These are phyloP conservation scores for Claviceps pazoutovae DNA, from an alignment of 2,329 filamentous ascomycete genomes.

Conservation along the genomic window DNA sequence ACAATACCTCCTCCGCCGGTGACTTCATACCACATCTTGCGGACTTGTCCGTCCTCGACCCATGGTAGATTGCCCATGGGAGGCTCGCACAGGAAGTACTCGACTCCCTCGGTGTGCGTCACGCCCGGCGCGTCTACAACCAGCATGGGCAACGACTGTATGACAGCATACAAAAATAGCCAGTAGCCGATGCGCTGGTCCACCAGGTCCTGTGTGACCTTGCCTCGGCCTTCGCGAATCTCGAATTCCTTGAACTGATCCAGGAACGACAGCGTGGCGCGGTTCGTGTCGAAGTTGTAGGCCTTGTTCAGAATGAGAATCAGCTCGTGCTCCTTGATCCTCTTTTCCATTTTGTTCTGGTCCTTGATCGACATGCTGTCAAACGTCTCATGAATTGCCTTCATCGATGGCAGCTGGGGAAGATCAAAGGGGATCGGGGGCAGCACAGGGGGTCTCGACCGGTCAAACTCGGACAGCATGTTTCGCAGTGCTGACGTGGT, in stretches of 20 bases:
- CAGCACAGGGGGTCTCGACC: conserved; percentile 74
- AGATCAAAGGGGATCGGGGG: conserved; percentile 86
- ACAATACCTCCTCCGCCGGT: conserved; percentile 47
- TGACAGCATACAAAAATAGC: conserved; percentile 67
- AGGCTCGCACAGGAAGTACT: conserved; percentile 71
- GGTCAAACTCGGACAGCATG: conserved; percentile 77
- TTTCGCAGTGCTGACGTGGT: conserved; percentile 58
- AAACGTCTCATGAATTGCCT: conserved; percentile 50
- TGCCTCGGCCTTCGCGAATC: conserved; percentile 49
- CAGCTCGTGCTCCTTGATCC: conserved; percentile 66
- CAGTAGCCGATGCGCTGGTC: conserved; percentile 65
- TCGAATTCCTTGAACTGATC: conserved; percentile 60
- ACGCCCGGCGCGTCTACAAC: conserved; percentile 62
- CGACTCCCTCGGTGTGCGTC: conserved; percentile 54
- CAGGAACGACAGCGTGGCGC: conserved; percentile 46
- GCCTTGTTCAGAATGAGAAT: conserved; percentile 63
- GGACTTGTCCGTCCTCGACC: conserved; percentile 50
- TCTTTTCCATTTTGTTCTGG: conserved; percentile 56
- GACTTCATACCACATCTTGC: conserved; percentile 61
- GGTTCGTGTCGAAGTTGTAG: conserved; percentile 62
- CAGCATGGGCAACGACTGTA: conserved; percentile 65
- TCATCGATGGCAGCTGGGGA: conserved; percentile 60
- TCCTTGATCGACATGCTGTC: conserved; percentile 55
- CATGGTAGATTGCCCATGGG: conserved; percentile 61
- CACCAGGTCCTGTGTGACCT: conserved; percentile 49